Percentiles rank a stretch among this genome's conserved stretches.
Evolutionary conservation across 2,329 filamentous ascomycete species (phyloP).

Genomic region (Cladosporium austrohemisphaericum): DNA sequence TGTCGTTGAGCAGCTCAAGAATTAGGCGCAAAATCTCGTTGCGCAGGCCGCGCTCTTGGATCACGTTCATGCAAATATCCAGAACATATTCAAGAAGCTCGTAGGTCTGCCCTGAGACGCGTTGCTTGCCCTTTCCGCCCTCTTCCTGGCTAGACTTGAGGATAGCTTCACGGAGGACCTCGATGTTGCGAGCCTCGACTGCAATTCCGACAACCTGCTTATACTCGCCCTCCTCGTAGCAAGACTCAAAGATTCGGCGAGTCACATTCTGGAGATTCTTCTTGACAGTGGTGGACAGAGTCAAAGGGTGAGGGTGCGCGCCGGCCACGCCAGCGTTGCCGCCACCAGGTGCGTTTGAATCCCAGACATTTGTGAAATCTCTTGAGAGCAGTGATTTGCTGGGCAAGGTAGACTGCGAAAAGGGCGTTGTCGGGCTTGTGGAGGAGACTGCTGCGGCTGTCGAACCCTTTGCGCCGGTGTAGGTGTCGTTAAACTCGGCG

Average conservation of each 20-base stretch:
- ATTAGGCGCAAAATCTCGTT: constrained; percentile 83
- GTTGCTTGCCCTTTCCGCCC: constrained; percentile 59
- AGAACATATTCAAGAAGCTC: constrained; percentile 96
- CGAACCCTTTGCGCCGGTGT: constrained; percentile 62
- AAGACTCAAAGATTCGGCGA: constrained; percentile 85
- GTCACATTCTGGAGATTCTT: constrained; percentile 78
- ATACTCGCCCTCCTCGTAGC: constrained; percentile 80
- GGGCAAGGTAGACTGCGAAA: constrained; percentile 87
- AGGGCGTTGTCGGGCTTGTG: constrained; percentile 87
- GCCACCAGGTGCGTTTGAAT: constrained; percentile 53
- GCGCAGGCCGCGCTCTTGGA: constrained; percentile 85
- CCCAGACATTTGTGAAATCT: constrained; percentile 62
- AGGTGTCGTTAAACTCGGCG: constrained; percentile 71
- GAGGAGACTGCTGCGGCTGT: constrained; percentile 58
- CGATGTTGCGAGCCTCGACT: constrained; percentile 87
- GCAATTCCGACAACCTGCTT: constrained; percentile 96
- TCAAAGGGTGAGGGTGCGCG: constrained; percentile 57
- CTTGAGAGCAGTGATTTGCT: constrained; percentile 94
- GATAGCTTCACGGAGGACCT: constrained; percentile 81
- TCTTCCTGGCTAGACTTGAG: constrained; percentile 84
- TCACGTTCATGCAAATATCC: constrained; percentile 94
- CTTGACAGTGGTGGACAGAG: constrained; percentile 70
- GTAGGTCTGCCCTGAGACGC: constrained; percentile 64
- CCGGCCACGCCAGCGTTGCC: constrained; percentile 53
- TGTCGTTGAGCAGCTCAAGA: constrained; percentile 90